Evolutionary conservation across 441 rosid species (phyloP).

Genomic region (Gossypium gossypioides): DNA sequence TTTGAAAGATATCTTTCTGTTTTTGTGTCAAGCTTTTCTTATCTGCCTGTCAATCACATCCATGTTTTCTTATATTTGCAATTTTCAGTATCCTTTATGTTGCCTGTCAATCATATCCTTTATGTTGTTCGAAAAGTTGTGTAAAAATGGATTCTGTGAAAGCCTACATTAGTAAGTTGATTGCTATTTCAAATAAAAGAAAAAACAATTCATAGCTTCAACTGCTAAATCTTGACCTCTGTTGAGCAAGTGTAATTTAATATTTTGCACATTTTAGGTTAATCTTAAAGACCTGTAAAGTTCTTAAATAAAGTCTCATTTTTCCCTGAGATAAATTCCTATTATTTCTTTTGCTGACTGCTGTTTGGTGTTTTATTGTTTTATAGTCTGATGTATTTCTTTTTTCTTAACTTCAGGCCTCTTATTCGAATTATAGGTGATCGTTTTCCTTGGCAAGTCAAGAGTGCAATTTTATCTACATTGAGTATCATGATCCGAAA

Average conservation of each 20-base stretch:
- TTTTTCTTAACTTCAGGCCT: constrained; percentile 53
- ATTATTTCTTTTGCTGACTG: not conserved
- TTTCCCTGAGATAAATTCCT: not conserved
- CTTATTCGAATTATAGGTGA: constrained; percentile 95
- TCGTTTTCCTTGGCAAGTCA: constrained; percentile 99
- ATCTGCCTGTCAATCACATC: not conserved
- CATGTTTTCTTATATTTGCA: not conserved
- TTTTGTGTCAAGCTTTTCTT: not conserved
- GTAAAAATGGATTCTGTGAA: not conserved
- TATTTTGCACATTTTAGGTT: not conserved
- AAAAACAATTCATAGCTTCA: not conserved
- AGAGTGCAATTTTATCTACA: constrained; percentile 89
- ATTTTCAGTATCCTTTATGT: not conserved
- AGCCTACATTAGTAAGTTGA: not conserved
- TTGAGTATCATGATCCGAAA: constrained; percentile 70
- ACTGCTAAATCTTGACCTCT: not conserved
- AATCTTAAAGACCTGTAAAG: not conserved
- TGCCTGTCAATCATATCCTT: not conserved
- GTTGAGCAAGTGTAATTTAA: not conserved
- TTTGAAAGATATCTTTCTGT: not conserved
- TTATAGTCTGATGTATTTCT: constrained; percentile 1
- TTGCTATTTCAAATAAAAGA: not conserved
- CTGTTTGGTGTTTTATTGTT: not conserved
- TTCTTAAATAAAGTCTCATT: not conserved
- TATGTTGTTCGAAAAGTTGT: not conserved